Base-by-base conservation (phyloP, 371 early-diverging fungal species). In the Apophysomyces variabilis region DNA sequence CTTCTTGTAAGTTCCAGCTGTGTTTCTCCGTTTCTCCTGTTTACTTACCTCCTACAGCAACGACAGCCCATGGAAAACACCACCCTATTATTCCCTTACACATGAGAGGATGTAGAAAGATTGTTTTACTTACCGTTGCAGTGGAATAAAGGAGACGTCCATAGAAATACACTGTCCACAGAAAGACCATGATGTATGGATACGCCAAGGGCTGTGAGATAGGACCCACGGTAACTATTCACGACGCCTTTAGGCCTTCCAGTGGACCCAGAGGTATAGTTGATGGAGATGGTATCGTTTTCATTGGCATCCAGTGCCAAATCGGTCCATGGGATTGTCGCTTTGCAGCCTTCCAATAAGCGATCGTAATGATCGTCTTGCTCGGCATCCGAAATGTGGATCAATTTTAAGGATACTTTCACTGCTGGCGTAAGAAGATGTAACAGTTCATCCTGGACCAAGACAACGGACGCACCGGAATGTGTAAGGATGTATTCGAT, bases 71-170 rank as follows among this genome's bases (percentile, higher is more conserved):
- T 37, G 87, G 87, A 64, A 87, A 89, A 37, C 80, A 76, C 91
- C 91, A 90, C 14, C 88, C 79, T 76, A 47, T 57, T 3, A 26
- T 41, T 8, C 58, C 14, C 54, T 21, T 7, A 50, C 32, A 5
- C n/a, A 38, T 38, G 37, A 43, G 1, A 7, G 45, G 0, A 38
- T 12, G 35, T 56, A 54, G 58, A 35, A 38, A 8, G 41, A n/a
- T 54, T 36, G 13, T 18, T 58, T 58, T 18, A 41, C 44, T 21
- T 71, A 68, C 78, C 87, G 64, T 84, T 87, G 60, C 88, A 89
- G 68, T 90, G 91, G 67, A 90, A 90, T 80, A 89, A 82, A 3
- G 91, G 91, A 2, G 88, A 75, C 2, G 84, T 80, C 80, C 86
- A 90, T 37, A 90, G 65, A 68, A 78, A 88, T 4, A 82, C 82